Evolutionary conservation across 78 protist species (phyloP), one percentile per base, ranked within the genome.

Genomic region (Speleostelium caveatum): DNA sequence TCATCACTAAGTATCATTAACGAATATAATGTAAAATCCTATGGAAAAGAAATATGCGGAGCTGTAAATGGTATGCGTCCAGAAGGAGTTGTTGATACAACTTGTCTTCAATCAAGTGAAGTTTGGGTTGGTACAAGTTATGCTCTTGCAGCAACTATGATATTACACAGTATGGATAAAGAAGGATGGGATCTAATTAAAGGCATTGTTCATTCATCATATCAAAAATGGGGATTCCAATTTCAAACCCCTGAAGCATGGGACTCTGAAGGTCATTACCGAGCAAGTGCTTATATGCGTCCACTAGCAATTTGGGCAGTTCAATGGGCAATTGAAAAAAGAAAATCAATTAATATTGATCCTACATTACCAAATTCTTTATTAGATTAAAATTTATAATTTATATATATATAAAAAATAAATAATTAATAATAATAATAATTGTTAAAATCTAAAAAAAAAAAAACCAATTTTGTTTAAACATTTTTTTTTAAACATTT

Each of bases 1-100:
- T 86, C 93, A 0, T 73, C 85, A 8, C 53, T 86, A 0, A 59
- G 69, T 19, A 76, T 86, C 17, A 86, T 86, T 28, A 75, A 86
- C 61, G 93, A 86, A 42, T 86, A 76, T 33, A 86, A 86, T 41
- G 79, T 86, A 22, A 72, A 38, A 32, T 60, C 80, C 16, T 76
- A 75, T 58, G 41, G 76, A 22, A 73, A 86, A 26, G 86, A 62
- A 39, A n/a, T 38, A 38, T 75, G 86, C 61, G 94, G 94, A 26
- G 92, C 94, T 19, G 89, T 91, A 8, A 91, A 91, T 71, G 94
- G 94, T 56, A 91, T 91, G 88, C 45, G 86, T 35, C 94, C 94
- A 14, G 71, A 61, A 32, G 94, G 90, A 65, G 19, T 32, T 3
- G 58, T 45, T 1, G 94, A 91, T 30, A 77, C 21, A 5, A 91